Evolutionary conservation across 2,329 filamentous ascomycete genomes (phyloP).

Genomic region (Alternaria conjuncta): DNA sequence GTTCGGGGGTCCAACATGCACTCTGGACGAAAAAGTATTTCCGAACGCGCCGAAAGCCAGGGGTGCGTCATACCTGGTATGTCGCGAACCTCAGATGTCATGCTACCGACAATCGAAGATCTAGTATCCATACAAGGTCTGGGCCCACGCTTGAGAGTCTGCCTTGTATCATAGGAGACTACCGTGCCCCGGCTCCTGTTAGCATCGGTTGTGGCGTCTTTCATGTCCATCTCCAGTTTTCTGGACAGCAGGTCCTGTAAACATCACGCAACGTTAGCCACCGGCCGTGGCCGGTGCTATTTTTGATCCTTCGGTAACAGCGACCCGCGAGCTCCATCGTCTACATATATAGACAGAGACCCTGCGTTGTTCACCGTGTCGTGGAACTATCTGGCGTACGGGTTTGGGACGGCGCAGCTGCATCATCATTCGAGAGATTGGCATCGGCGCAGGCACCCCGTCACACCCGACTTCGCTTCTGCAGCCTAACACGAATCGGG

Average conservation of each 20-base stretch:
- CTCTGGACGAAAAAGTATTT: not conserved
- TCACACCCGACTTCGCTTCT: conserved; percentile 29
- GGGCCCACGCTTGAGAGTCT: not conserved
- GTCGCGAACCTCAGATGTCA: not conserved
- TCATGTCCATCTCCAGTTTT: conserved; percentile 28
- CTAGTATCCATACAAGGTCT: not conserved
- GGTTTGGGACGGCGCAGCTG: conserved; percentile 17
- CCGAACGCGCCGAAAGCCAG: conserved; percentile 13
- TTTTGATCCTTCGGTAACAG: conserved; percentile 24
- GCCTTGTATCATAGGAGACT: not conserved
- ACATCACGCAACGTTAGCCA: conserved; percentile 11
- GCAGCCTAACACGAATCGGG: conserved; percentile 42
- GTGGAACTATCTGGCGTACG: conserved; percentile 17
- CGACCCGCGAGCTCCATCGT: conserved; percentile 7
- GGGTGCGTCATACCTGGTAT: conserved; percentile 9
- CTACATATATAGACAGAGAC: conserved; percentile 27
- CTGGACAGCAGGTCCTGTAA: conserved; percentile 9
- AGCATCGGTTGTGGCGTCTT: not conserved
- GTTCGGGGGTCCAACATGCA: conserved; percentile 2
- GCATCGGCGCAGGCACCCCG: conserved; percentile 30
- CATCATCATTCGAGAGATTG: conserved; percentile 13
- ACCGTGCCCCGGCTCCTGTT: conserved; percentile 10
- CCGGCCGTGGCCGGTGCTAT: conserved; percentile 32
- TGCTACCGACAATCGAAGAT: not conserved
- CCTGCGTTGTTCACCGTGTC: conserved; percentile 16